Conservation (phyloP, 305 asterid species). For the Solanum hybrid region DNA sequence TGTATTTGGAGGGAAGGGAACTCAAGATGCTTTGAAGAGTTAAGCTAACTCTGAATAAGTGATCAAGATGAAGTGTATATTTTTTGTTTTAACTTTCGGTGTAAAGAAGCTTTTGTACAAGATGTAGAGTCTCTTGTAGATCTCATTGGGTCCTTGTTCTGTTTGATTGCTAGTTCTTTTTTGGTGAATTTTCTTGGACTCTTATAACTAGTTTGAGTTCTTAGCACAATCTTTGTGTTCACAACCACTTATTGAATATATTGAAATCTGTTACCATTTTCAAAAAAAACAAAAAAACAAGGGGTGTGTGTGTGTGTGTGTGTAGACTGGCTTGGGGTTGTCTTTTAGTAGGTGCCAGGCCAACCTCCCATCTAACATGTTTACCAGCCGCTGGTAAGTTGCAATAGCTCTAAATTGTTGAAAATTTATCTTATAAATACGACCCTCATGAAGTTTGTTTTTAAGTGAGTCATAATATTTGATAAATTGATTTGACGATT, state of each 20-base stretch:
- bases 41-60: background rate
- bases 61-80: background rate
- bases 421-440: background rate
- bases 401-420: background rate
- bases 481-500: background rate
- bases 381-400: background rate
- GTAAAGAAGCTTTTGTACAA: background rate
- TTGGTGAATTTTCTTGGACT: background rate
- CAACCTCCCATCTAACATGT: background rate
- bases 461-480: background rate
- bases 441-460: background rate
- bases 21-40: background rate
- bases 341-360: background rate
- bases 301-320: background rate
- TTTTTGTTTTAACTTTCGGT: background rate
- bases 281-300: background rate
- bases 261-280: background rate
- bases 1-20: background rate
- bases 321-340: background rate
- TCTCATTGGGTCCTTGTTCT: background rate
- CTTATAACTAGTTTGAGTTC: background rate
- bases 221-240: background rate
- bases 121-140: background rate
- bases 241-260: background rate
- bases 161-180: background rate